Conservation (phyloP, 306 rosid genomes). For the Begonia masoniana region DNA sequence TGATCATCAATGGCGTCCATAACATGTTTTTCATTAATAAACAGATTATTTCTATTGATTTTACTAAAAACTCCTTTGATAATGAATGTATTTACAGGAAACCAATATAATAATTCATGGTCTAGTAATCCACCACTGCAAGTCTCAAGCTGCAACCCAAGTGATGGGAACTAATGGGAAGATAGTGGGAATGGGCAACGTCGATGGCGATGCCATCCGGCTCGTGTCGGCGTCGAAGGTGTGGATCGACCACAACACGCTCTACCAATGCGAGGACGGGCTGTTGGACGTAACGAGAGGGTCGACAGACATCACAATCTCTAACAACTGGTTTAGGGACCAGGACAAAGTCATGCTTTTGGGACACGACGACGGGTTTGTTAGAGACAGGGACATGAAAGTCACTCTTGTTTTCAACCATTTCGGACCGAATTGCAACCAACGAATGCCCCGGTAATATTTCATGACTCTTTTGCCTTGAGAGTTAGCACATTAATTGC, state of each 20-base stretch:
- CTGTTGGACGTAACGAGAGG: slow-evolving; percentile 32
- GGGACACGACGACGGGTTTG: slow-evolving; percentile 30
- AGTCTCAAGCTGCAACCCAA: slow-evolving; percentile 9
- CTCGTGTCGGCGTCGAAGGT: slow-evolving; percentile 22
- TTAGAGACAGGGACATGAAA: slow-evolving; percentile 22
- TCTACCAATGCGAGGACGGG: slow-evolving; percentile 27
- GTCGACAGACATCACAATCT: slow-evolving; percentile 25
- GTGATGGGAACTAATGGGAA: slow-evolving; percentile 20
- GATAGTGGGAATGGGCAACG: slow-evolving; percentile 12
- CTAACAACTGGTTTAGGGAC: slow-evolving; percentile 33
- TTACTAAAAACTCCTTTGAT: neutral
- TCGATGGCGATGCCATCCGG: slow-evolving; percentile 33
- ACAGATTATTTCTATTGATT: no score
- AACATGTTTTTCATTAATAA: no score
- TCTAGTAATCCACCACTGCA: slow-evolving; percentile 30
- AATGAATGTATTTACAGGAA: slow-evolving; percentile 7
- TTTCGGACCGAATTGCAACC: slow-evolving; percentile 39
- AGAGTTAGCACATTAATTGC: no score
- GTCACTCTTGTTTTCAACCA: slow-evolving; percentile 30
- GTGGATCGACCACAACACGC: slow-evolving; percentile 39
- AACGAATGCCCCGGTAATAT: slow-evolving; percentile 31
- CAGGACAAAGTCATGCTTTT: slow-evolving; percentile 39
- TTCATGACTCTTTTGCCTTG: no score
- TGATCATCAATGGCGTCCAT: no score
- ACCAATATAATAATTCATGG: slow-evolving; percentile 31